Conservation (phyloP, 2,329 filamentous ascomycete genomes). For the Anisogramma anomala region DNA sequence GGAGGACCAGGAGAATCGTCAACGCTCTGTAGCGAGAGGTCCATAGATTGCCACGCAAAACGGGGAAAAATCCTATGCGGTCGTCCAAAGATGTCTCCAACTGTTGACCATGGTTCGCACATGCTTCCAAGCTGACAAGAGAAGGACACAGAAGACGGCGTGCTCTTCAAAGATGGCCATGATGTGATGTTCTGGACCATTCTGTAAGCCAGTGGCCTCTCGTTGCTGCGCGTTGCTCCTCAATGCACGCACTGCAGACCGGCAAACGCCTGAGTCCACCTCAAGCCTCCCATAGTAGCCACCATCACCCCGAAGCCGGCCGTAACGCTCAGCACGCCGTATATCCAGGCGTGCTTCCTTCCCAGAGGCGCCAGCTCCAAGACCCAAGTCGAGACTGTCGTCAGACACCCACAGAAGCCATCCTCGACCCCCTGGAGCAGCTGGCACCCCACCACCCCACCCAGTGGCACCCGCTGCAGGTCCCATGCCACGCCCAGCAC, state of each 20-base stretch:
- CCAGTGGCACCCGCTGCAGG: conserved; percentile 53
- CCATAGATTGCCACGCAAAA: too few relatives aligned
- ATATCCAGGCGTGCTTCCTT: conserved; percentile 49
- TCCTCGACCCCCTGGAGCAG: conserved; percentile 52
- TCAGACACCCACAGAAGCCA: conserved; percentile 56
- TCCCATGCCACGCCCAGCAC: conserved; percentile 69
- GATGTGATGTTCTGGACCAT: too few relatives aligned
- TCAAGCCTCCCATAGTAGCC: conserved; percentile 61
- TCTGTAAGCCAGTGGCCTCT: too few relatives aligned
- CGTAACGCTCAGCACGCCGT: conserved; percentile 50
- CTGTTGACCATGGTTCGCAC: too few relatives aligned
- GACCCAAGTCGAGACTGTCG: conserved; percentile 58
- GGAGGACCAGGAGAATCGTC: neutral
- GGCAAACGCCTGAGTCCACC: conserved; percentile 53
- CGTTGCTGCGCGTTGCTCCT: too few relatives aligned
- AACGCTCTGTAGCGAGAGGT: too few relatives aligned
- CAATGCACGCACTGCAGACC: conserved; percentile 27
- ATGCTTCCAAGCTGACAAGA: too few relatives aligned
- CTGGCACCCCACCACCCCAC: conserved; percentile 48
- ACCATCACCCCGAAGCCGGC: conserved; percentile 49
- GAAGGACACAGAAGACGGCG: too few relatives aligned
- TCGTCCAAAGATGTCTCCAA: neutral
- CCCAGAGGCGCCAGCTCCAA: conserved; percentile 44
- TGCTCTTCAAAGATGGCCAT: too few relatives aligned
- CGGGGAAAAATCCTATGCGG: neutral